Base-by-base conservation (phyloP, 2,329 filamentous ascomycete species). In the Phoma herbarum region DNA sequence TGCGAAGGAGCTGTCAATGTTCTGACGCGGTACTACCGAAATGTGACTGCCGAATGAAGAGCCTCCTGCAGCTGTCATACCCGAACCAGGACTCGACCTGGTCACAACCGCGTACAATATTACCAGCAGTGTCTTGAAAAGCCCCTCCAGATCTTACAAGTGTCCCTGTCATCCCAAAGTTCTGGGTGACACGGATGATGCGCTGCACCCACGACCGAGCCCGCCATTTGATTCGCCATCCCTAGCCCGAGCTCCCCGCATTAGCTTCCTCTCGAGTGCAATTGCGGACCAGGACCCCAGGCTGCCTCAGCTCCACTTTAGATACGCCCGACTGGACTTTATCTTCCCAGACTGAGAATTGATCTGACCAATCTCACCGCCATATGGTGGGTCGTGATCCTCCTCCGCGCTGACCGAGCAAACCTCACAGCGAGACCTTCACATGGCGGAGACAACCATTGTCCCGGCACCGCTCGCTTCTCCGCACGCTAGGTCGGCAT, bases 121-220 rank as follows among this genome's bases (percentile, higher is more conserved):
- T 37, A 57, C 52, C 49, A 53, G 60, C 51, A 65, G 62, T 69
- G 62, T 67, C 63, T 57, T 49, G 42, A 44, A 56, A 42, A n/a
- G n/a, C 41, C 55, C 39, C 42, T 56, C 48, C 45, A n/a, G 35
- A 52, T 59, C 57, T 61, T 52, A 55, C 60, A 53, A 50, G 39
- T 62, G 61, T 81, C 64, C 84, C 87, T 76, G 83, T 81, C 71
- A 86, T 87, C 64, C 85, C 86, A 60, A 85, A 85, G 50, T 84
- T 85, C 53, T 51, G 50, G 49, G 50, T 54, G 23, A 28, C 51
- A 46, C 50, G 12, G 31, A 50, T 46, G 56, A 50, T 53, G 49
- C 26, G 26, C 50, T 49, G 43, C 63, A 37, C 83, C 61, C 82
- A 82, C 74, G 85, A 83, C 71, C 80, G 82, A 59, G 73, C 75